Conservation (phyloP, 768 basidiomycete species). For the Tricholoma matsutake region DNA sequence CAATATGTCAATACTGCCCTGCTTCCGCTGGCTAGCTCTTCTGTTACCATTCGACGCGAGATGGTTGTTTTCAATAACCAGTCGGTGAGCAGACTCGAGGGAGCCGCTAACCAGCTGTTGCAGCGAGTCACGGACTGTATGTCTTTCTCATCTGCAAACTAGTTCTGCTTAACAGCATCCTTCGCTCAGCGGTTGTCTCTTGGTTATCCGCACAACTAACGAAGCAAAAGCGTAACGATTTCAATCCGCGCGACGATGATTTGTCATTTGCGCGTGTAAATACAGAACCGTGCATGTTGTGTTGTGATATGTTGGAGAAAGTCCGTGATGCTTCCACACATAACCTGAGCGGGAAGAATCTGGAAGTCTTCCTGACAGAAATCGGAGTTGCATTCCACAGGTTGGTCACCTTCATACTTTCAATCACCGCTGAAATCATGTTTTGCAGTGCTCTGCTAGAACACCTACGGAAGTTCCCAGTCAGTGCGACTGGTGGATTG, state of each 20-base stretch:
- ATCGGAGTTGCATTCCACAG: conserved; percentile 93
- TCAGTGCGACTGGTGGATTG: conserved; percentile 93
- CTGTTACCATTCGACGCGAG: conserved; percentile 85
- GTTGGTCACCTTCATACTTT: conserved; percentile 32
- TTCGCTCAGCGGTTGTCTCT: conserved; percentile 54
- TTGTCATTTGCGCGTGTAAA: conserved; percentile 91
- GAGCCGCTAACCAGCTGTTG: conserved; percentile 71
- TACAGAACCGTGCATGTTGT: conserved; percentile 87
- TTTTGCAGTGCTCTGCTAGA: conserved; percentile 77
- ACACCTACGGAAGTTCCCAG: conserved; percentile 93
- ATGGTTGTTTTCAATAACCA: conserved; percentile 93
- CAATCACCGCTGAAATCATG: neutral
- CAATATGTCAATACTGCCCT: conserved; percentile 91
- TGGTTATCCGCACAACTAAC: conserved; percentile 76
- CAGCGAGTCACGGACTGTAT: conserved; percentile 82
- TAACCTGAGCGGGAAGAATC: conserved; percentile 87
- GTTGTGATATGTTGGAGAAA: conserved; percentile 82
- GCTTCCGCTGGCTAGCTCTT: conserved; percentile 80
- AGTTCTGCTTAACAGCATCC: neutral
- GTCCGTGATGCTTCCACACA: conserved; percentile 73
- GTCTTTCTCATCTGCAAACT: conserved; percentile 19
- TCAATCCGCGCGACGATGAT: conserved; percentile 96
- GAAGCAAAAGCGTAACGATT: conserved; percentile 95
- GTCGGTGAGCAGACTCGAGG: conserved; percentile 81
- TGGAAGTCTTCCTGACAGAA: conserved; percentile 89